Base-by-base conservation (phyloP, 768 basidiomycete genomes). In the Xerocomellus dryophilus region DNA sequence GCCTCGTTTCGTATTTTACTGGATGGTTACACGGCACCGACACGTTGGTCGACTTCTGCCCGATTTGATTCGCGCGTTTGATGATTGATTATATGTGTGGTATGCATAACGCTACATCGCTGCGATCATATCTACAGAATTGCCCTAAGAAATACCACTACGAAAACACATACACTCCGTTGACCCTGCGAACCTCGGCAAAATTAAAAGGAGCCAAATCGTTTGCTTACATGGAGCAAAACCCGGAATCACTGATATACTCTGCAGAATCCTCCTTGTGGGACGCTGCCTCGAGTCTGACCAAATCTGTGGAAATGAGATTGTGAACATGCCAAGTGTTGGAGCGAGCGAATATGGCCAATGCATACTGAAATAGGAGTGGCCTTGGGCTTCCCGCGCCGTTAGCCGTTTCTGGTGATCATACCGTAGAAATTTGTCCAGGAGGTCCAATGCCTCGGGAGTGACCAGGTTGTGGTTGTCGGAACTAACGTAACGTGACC, bases 341-440 rank as follows among this genome's bases (percentile, higher is more conserved):
- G 41, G 53, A 54, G 50, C 53, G 52, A 59, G 53, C 59, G 57
- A 57, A 61, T 51, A 57, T 61, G 47, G 59, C 65, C 65, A 43
- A n/a, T 43, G 48, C 69, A 23, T 54, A 81, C 81, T 82, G 67
- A 87, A 88, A 73, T 82, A 87, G 50, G 81, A 74, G 68, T 87
- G 85, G 48, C 74, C 74, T 71, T 84, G 82, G 34, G 83, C 82
- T 69, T 88, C 86, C 58, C 75, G 74, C 40, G 86, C 85, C 15
- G 86, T 86, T 35, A 84, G 72, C 58, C 86, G 74, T 63, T 85
- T 82, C 62, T 79, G 80, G 63, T 88, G 86, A 62, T 88, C 86
- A 66, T 86, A 88, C 56, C 78, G 76, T 63, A 86, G 71, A 49
- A 88, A 69, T 65, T 80, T 82, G 61, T 87, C 86, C 43, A 88